Evolutionary conservation across 495 filamentous ascomycete genomes (phyloP), one percentile per base, ranked within the genome.

Genomic region (Penicillium angulare): DNA sequence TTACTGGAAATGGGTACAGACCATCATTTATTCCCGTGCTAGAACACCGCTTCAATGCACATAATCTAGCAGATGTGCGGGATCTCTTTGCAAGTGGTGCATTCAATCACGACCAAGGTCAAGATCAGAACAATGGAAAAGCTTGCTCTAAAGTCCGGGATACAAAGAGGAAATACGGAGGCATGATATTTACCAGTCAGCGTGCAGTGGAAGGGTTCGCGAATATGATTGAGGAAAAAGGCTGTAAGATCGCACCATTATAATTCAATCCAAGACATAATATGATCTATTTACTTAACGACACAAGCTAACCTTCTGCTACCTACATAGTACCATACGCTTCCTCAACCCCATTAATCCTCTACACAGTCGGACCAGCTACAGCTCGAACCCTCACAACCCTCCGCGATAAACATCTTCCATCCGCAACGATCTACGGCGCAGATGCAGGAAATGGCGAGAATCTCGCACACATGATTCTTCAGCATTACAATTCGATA

Each of bases 281-380:
- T n/a, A n/a, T n/a, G n/a, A n/a, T n/a, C n/a, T n/a, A n/a, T n/a
- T n/a, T n/a, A n/a, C n/a, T n/a, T n/a, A n/a, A n/a, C n/a, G n/a
- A n/a, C n/a, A n/a, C n/a, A n/a, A n/a, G n/a, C n/a, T n/a, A n/a
- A n/a, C n/a, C n/a, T n/a, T n/a, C n/a, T n/a, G n/a, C n/a, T n/a
- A n/a, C n/a, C n/a, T n/a, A n/a, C n/a, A n/a, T n/a, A n/a, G n/a
- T n/a, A n/a, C n/a, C n/a, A n/a, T n/a, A n/a, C n/a, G n/a, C n/a
- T n/a, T n/a, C n/a, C n/a, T 75, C 42, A 12, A 22, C 35, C 40
- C 44, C 42, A 18, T 61, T 76, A 34, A 61, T 88, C 36, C 71
- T 96, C 16, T 98, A 97, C 67, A 89, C 87, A 29, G 93, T 98
- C 50, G 93, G 93, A 0, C 92, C 93, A 7, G 93, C 93, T 3